A percentile compares a stretch with the other conserved stretches of the same genome.
phyloP scores from a whole-genome alignment of 345 rosid species.

The Gossypium rotundifolium region DNA sequence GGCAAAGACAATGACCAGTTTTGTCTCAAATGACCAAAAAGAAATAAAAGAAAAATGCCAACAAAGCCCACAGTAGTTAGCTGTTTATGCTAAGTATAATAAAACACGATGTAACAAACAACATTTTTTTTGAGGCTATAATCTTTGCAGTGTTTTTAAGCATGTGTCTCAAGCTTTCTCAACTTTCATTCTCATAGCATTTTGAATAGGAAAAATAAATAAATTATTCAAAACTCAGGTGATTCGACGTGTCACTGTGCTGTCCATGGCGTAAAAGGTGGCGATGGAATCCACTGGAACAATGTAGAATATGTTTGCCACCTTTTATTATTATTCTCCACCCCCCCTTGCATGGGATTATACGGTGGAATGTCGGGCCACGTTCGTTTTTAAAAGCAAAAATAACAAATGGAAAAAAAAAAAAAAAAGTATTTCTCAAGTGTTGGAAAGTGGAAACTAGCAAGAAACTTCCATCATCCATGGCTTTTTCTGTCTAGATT shows the following conservation, averaged over 20 bases:
- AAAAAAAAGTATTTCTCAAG: background rate
- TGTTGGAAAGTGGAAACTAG: background rate
- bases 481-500: background rate
- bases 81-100: background rate
- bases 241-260: constrained; percentile 16
- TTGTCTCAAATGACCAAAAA: constrained; percentile 18
- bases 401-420: background rate
- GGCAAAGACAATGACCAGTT: background rate
- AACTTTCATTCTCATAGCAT: constrained; percentile 14
- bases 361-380: constrained; percentile 9
- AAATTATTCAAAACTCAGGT: background rate
- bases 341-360: background rate
- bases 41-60: background rate
- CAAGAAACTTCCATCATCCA: background rate
- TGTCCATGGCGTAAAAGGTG: constrained; percentile 9
- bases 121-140: background rate
- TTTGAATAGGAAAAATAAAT: too few relatives aligned
- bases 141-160: background rate
- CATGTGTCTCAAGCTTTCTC: constrained; percentile 18
- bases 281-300: background rate
- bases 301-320: background rate
- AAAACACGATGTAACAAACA: background rate
- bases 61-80: background rate
- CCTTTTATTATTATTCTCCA: background rate
- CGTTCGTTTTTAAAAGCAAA: constrained; percentile 2